Base-by-base conservation (phyloP, 31 red algal genomes). In the Odonthalia washingtoniensis region DNA sequence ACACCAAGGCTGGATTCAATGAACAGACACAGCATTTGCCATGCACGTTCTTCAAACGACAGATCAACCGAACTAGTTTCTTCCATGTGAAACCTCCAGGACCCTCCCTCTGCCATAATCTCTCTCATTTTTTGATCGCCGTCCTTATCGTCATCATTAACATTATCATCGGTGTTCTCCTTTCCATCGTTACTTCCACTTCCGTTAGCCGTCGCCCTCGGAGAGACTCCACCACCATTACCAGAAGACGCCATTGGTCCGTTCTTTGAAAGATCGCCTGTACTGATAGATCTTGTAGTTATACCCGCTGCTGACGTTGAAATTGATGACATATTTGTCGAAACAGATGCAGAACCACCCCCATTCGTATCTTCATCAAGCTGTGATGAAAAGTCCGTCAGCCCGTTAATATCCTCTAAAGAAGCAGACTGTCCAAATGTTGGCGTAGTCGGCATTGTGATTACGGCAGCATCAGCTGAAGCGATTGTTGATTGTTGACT, bases 11-110 rank as follows among this genome's bases (percentile, higher is more conserved):
- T 86, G 31, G 86, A 83, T 1, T 60, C 76, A 49, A 94, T 80
- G 85, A 94, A 94, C 45, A 65, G 60, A 74, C 92, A 90, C 31
- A 94, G 43, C 53, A 94, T 83, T 75, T 90, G 81, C 92, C 92
- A 94, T 17, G 72, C 92, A 42, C 87, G 80, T 65, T 94, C 92
- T 40, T 93, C 90, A 65, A 81, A 93, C 18, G 49, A 74, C 3
- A 91, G 75, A 26, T 76, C 39, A 68, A 64, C 69, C 33, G 81
- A 67, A 6, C 79, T 40, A 2, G 73, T 78, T 35, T 78, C 80
- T 68, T 91, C 89, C 32, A 41, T 68, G 6, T 62, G 57, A 81
- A 91, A 91, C 45, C 79, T 14, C 36, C 80, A 91, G 42, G 81
- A 91, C 5, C 89, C 89, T 1, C 89, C 89, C 43, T 91, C 81